phyloP scores from a whole-genome alignment of 345 rosid genomes.

The Aquilaria yunnanensis region DNA sequence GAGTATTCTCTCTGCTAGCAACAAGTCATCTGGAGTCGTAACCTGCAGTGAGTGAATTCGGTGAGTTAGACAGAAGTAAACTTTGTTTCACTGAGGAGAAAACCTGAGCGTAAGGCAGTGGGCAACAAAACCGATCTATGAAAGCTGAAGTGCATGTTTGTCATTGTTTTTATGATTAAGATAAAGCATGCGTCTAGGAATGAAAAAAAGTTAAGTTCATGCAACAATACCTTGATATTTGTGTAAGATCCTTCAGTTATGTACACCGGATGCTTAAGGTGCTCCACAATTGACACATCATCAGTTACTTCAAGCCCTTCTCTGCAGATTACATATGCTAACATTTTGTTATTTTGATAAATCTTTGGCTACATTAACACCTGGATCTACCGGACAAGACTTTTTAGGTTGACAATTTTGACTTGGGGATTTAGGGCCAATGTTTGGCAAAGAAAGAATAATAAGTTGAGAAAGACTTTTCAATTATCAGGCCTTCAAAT shows the following conservation, averaged over 20 bases:
- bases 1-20: constrained; percentile 83
- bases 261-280: constrained; percentile 81
- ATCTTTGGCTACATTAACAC: background rate
- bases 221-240: constrained; percentile 64
- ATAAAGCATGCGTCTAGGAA: background rate
- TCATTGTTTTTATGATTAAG: background rate
- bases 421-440: background rate
- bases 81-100: too few relatives aligned
- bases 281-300: constrained; percentile 91
- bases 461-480: background rate
- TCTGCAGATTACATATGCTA: constrained; percentile 28
- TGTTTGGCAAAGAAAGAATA: background rate
- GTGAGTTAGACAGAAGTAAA: background rate
- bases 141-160: too few relatives aligned
- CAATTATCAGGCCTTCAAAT: background rate
- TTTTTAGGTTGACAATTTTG: background rate
- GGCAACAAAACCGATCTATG: too few relatives aligned
- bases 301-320: constrained; percentile 89
- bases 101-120: too few relatives aligned
- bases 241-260: constrained; percentile 92
- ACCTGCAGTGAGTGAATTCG: constrained; percentile 35
- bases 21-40: constrained; percentile 89
- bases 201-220: background rate
- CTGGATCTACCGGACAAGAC: background rate
- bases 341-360: background rate